phyloP scores from a whole-genome alignment of 495 filamentous ascomycete species.

The Podospora didyma region DNA sequence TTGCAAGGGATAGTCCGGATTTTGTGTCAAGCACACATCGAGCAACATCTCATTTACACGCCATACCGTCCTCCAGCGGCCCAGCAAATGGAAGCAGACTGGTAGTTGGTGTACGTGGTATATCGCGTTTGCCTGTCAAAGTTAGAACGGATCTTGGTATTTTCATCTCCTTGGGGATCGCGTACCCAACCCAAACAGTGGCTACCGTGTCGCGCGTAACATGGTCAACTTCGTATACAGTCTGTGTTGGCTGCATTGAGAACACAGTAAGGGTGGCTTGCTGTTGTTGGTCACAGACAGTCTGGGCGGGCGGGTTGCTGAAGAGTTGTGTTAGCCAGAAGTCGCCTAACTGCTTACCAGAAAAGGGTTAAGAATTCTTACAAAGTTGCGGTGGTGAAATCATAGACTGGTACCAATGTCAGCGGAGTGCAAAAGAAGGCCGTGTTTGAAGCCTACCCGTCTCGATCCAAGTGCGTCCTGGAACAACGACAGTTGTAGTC shows the following conservation, averaged over 20 bases:
- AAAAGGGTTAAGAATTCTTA: slow-evolving; percentile 3
- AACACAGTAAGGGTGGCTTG: slow-evolving; percentile 13
- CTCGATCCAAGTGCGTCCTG: slow-evolving; percentile 13
- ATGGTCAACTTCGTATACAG: slow-evolving; percentile 13
- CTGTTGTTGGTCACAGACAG: slow-evolving; percentile 15
- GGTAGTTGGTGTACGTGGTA: slow-evolving; percentile 14
- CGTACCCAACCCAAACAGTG: slow-evolving; percentile 21
- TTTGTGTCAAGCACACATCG: neutral
- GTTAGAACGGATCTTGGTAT: neutral
- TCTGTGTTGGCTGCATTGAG: slow-evolving; percentile 9
- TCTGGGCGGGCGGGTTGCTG: slow-evolving; percentile 17
- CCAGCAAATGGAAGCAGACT: slow-evolving; percentile 18
- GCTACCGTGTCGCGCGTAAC: slow-evolving; percentile 10
- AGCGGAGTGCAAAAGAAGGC: neutral
- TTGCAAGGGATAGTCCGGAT: too few relatives aligned
- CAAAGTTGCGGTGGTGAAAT: slow-evolving; percentile 11
- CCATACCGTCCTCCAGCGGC: slow-evolving; percentile 22
- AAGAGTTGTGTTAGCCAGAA: neutral
- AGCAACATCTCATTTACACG: slow-evolving; percentile 1
- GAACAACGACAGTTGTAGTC: slow-evolving; percentile 11
- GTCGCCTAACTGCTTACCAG: neutral
- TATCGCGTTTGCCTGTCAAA: slow-evolving; percentile 21
- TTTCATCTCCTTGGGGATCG: neutral
- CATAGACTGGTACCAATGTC: slow-evolving; percentile 4
- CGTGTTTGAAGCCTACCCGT: slow-evolving; percentile 7